Percentiles rank a stretch among this genome's conserved stretches.
These are phyloP conservation scores for Harringtonia lauricola DNA, from an alignment of 2,329 filamentous ascomycete species.

Conservation along the genomic window DNA sequence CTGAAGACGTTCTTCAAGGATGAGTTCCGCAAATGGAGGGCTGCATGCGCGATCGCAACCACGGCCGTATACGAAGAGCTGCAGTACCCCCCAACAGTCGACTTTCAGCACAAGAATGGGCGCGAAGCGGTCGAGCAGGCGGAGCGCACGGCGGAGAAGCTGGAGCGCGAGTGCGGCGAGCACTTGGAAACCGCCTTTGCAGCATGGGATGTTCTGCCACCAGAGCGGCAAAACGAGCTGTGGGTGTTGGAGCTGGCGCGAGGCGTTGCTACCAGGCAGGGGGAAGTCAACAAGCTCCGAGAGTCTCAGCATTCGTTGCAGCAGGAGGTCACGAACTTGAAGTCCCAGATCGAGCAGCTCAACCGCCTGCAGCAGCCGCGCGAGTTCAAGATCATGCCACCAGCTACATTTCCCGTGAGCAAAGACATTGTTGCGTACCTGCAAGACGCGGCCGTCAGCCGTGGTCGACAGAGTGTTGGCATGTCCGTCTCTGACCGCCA, in stretches of 20 bases:
- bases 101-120: constrained; percentile 28
- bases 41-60: constrained; percentile 37
- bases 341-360: constrained; percentile 46
- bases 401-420: constrained; percentile 40
- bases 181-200: constrained; percentile 70
- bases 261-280: constrained; percentile 44
- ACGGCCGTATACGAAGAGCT: constrained; percentile 39
- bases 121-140: constrained; percentile 36
- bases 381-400: constrained; percentile 43
- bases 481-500: constrained; percentile 39
- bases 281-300: constrained; percentile 40
- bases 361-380: constrained; percentile 47
- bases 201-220: constrained; percentile 60
- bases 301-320: constrained; percentile 37
- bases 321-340: constrained; percentile 47
- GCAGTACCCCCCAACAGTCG: constrained; percentile 31
- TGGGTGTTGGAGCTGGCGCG: constrained; percentile 53
- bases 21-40: constrained; percentile 56
- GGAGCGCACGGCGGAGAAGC: constrained; percentile 40
- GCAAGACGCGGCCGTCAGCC: constrained; percentile 30
- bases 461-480: constrained; percentile 29
- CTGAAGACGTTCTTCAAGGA: constrained; percentile 56
- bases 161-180: constrained; percentile 59
- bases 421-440: constrained; percentile 34
- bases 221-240: constrained; percentile 43